These are phyloP conservation scores for Zostera marina DNA, from an alignment of 116 monocot species.

Conservation along the genomic window DNA sequence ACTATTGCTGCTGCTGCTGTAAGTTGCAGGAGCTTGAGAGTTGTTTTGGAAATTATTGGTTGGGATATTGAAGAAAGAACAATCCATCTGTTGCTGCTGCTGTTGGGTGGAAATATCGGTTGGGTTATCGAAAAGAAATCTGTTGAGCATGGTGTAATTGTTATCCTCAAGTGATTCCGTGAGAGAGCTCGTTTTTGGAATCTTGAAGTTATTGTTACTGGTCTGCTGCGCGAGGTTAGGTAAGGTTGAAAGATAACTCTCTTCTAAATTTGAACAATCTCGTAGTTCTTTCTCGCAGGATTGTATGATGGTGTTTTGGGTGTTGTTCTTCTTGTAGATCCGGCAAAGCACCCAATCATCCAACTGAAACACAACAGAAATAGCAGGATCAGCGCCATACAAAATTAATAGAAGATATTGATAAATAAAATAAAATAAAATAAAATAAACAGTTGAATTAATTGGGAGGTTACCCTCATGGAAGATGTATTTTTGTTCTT, in stretches of 20 bases:
- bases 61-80: background rate
- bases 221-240: background rate
- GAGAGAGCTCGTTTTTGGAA: background rate
- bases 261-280: conserved; percentile 21
- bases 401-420: background rate
- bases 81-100: background rate
- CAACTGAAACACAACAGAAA: conserved; percentile 21
- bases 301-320: background rate
- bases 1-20: conserved; percentile 7
- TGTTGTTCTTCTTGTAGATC: conserved; percentile 60
- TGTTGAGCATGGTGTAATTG: conserved; percentile 3
- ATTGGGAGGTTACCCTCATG: conserved; percentile 4
- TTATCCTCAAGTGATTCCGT: conserved; percentile 5
- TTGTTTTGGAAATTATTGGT: background rate
- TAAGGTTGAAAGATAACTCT: conserved; percentile 6
- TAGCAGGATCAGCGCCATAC: no score
- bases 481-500: conserved; percentile 4
- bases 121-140: conserved; percentile 8
- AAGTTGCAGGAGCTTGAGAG: background rate
- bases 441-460: background rate
- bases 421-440: background rate
- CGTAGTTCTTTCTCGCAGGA: conserved; percentile 8
- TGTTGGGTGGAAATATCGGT: background rate
- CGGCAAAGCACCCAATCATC: conserved; percentile 83
- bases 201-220: background rate